Conservation (phyloP, 2,329 filamentous ascomycete genomes). For the Xylaria sp. region DNA sequence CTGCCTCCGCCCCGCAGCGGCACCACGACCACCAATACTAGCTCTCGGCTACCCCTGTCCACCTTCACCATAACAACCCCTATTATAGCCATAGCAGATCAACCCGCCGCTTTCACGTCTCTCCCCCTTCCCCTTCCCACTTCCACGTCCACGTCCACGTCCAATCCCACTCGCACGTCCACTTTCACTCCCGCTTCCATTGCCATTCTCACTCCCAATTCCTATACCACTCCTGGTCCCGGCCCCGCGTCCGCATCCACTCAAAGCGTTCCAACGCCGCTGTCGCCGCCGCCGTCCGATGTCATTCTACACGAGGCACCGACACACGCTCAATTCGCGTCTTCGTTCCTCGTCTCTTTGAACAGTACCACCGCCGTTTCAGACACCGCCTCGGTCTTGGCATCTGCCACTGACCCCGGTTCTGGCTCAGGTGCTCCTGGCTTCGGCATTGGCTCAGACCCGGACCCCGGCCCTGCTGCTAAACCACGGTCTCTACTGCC, state of each 20-base stretch:
- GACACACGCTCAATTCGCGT: slow-evolving; percentile 36
- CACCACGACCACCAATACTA: slow-evolving; percentile 27
- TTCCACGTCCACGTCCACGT: background rate
- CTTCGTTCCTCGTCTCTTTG: slow-evolving; percentile 38
- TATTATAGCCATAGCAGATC: slow-evolving; percentile 20
- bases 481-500: slow-evolving; percentile 14
- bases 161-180: slow-evolving; percentile 22
- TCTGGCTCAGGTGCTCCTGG: slow-evolving; percentile 16
- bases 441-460: slow-evolving; percentile 12
- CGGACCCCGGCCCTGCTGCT: slow-evolving; percentile 23
- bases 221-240: background rate
- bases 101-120: background rate
- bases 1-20: slow-evolving; percentile 38
- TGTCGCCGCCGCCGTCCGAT: slow-evolving; percentile 28
- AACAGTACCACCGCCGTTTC: slow-evolving; percentile 21
- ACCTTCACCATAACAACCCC: slow-evolving; percentile 25
- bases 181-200: slow-evolving; percentile 5
- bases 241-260: slow-evolving; percentile 29
- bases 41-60: slow-evolving; percentile 31
- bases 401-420: slow-evolving; percentile 12
- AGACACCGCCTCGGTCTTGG: slow-evolving; percentile 22
- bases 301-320: slow-evolving; percentile 26
- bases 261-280: slow-evolving; percentile 24
- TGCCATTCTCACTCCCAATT: slow-evolving; percentile 19
- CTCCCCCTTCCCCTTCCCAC: background rate